Base-by-base conservation (phyloP, 2,329 filamentous ascomycete genomes). In the Periconia digitata region DNA sequence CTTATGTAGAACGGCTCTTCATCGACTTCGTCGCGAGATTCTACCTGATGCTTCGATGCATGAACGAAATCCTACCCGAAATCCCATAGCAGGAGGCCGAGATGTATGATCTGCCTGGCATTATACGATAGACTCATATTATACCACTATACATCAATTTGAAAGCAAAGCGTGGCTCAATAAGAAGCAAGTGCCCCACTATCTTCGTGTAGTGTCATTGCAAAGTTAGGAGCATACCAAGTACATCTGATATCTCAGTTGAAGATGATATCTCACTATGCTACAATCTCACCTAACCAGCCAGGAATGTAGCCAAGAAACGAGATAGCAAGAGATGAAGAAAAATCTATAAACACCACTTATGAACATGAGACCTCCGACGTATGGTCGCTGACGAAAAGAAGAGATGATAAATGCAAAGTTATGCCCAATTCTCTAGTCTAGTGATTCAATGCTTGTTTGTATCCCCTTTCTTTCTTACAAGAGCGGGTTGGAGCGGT, bases 401-500 rank as follows among this genome's bases (percentile, higher is more conserved):
- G 47, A 45, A 36, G 20, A 17, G 49, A 50, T 46, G 37, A 18
- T 50, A 34, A 41, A 37, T 24, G 44, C 18, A 38, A 21, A 39
- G 15, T 5, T 21, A 20, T 39, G 37, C 37, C 10, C 4, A 7
- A 20, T 32, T 32, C 27, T 15, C n/a, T 27, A 12, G 27, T 32
- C 27, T 32, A 32, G 4, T 32, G 7, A 12, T 32, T 32, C 10
- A 15, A 32, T 13, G 4, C 3, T 13, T 15, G 12, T 32, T 21
- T 38, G 35, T 35, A 3, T 29, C n/a, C 27, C n/a, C 12, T 15
- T 3, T 32, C 27, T 4, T 13, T 32, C 20, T 48, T 74, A 87
- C 61, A 87, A 75, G 48, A 85, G 74, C 50, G 85, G 84, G 73
- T 86, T 86, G 42, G 79, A 78, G 63, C 78, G 76, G 68, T 85